Percentiles rank a stretch among this genome's conserved stretches.
These are phyloP conservation scores for Fusarium graminum DNA, from an alignment of 2,329 filamentous ascomycete genomes.

Conservation along the genomic window DNA sequence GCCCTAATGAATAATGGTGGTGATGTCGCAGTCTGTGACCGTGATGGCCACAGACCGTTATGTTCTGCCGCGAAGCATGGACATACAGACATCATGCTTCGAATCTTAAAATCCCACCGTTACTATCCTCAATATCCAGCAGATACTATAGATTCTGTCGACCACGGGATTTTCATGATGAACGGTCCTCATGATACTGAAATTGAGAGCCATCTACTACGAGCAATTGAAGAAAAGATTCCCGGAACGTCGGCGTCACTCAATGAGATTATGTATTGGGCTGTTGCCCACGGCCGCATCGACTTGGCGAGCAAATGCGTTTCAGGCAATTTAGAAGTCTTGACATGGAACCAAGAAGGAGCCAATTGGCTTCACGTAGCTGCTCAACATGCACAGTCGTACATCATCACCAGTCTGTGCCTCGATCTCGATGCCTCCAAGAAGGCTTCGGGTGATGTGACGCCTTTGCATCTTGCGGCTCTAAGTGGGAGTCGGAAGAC, in stretches of 20 bases:
- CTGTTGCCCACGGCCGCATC: neutral
- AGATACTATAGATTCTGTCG: neutral
- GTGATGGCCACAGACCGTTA: neutral
- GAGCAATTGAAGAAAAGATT: neutral
- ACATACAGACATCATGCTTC: neutral
- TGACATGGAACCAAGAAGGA: neutral
- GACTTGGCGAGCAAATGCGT: neutral
- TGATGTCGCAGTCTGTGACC: neutral
- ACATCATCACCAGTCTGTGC: no score
- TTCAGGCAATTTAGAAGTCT: neutral
- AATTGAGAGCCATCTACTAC: neutral
- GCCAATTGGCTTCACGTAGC: no score
- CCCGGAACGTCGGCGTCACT: neutral
- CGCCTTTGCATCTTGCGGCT: no score
- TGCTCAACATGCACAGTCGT: no score
- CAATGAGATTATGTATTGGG: neutral
- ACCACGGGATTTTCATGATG: neutral
- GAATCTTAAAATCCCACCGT: neutral
- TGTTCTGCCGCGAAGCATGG: neutral
- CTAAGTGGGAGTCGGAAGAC: no score
- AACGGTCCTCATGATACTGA: neutral
- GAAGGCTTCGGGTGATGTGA: no score
- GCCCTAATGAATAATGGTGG: neutral
- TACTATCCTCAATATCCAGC: neutral
- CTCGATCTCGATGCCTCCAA: no score